Evolutionary conservation across 2,329 filamentous ascomycete genomes (phyloP).

Genomic region (Botrytis aclada): DNA sequence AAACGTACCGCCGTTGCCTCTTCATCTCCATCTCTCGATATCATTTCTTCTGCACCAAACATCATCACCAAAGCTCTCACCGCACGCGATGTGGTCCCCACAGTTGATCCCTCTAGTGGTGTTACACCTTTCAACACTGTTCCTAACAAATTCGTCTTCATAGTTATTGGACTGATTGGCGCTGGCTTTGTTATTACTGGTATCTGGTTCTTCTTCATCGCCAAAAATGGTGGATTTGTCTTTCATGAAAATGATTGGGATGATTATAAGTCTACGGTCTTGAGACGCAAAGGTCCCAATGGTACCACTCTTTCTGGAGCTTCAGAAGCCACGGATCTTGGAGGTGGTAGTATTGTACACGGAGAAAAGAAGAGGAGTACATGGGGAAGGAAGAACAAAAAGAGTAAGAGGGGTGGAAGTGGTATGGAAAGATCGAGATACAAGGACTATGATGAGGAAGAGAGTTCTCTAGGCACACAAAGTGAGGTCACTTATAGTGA

Average conservation of each 20-base stretch:
- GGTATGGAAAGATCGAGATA: constrained; percentile 25
- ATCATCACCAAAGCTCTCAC: constrained; percentile 14
- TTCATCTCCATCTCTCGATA: constrained; percentile 6
- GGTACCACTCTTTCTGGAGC: constrained; percentile 81
- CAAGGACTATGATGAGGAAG: constrained; percentile 38
- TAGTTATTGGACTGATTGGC: constrained; percentile 81
- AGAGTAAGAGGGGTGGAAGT: constrained; percentile 30
- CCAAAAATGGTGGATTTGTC: constrained; percentile 89
- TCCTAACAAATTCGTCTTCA: constrained; percentile 69
- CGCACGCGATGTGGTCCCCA: constrained; percentile 21
- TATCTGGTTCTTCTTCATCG: constrained; percentile 99
- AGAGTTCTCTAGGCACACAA: constrained; percentile 24
- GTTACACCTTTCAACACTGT: constrained; percentile 51
- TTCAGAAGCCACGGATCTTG: constrained; percentile 76
- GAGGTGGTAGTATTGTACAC: constrained; percentile 79
- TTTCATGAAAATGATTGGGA: constrained; percentile 91
- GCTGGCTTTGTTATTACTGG: constrained; percentile 68
- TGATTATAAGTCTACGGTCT: constrained; percentile 93
- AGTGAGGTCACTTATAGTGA: constrained; percentile 27
- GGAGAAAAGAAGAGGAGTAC: constrained; percentile 55
- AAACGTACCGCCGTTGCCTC: constrained; percentile 22
- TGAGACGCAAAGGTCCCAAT: constrained; percentile 84
- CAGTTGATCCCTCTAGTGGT: constrained; percentile 44
- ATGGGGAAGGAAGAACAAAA: constrained; percentile 42
- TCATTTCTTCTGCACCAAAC: not conserved